Conservation (phyloP, 305 asterid genomes). For the Fraxinus sp. region DNA sequence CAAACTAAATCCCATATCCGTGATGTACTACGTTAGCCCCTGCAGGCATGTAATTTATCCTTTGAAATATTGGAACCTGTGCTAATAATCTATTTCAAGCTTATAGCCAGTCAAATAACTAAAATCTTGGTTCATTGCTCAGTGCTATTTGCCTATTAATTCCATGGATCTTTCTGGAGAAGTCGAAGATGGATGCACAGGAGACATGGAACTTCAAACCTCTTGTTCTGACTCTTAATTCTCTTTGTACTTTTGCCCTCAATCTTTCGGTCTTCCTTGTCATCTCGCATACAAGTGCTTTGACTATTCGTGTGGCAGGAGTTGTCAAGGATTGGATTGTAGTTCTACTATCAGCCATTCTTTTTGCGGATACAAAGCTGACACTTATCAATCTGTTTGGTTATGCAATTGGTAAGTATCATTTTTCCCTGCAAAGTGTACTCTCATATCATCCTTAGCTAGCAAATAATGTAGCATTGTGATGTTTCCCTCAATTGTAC, state of each 20-base stretch:
- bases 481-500: background rate
- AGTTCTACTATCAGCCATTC: slow-evolving; percentile 80
- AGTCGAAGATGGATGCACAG: slow-evolving; percentile 74
- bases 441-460: background rate
- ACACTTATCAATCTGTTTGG: slow-evolving; percentile 78
- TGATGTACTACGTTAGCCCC: slow-evolving; percentile 96
- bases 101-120: background rate
- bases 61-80: background rate
- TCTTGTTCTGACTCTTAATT: slow-evolving; percentile 61
- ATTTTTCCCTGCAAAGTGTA: background rate
- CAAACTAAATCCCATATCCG: slow-evolving; percentile 76
- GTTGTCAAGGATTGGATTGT: slow-evolving; percentile 98
- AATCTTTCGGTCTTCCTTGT: slow-evolving; percentile 92
- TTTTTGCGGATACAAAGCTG: slow-evolving; percentile 80
- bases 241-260: slow-evolving; percentile 87
- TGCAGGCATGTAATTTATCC: slow-evolving; percentile 65
- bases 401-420: slow-evolving; percentile 74
- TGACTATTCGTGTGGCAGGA: slow-evolving; percentile 95
- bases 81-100: background rate
- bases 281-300: slow-evolving; percentile 88
- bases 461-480: background rate
- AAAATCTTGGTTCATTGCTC: slow-evolving; percentile 30
- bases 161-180: slow-evolving; percentile 90
- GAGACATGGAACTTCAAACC: slow-evolving; percentile 74
- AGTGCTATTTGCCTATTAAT: slow-evolving; percentile 89